These are phyloP conservation scores for Quercus phellos DNA, from an alignment of 331 rosid genomes.

Conservation along the genomic window DNA sequence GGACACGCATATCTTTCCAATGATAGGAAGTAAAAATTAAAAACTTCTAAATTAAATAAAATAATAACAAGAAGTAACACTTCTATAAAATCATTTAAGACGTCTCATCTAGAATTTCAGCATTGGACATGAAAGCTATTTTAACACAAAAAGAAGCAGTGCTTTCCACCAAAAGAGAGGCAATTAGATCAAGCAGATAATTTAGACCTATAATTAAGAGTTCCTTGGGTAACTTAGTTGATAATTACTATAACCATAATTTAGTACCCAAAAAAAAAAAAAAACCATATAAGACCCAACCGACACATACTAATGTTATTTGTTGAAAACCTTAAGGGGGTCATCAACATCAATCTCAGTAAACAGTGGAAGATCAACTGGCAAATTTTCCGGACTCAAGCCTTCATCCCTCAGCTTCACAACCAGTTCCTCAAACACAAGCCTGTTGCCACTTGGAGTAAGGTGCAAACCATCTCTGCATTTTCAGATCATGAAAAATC, in stretches of 20 bases:
- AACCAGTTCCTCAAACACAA: slow-evolving; percentile 70
- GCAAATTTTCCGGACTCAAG: slow-evolving; percentile 46
- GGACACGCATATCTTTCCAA: too few species aligned
- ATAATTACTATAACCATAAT: neutral
- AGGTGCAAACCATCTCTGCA: slow-evolving; percentile 94
- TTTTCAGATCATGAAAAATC: slow-evolving; percentile 9
- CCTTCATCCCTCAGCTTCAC: slow-evolving; percentile 55
- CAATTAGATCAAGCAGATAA: neutral
- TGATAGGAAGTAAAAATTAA: too few species aligned
- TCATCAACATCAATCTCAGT: slow-evolving; percentile 49
- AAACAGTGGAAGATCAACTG: slow-evolving; percentile 65
- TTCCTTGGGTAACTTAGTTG: neutral
- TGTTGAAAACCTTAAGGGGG: slow-evolving; percentile 56
- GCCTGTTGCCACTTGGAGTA: slow-evolving; percentile 42
- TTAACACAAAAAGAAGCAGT: too few species aligned
- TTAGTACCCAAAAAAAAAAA: slow-evolving; percentile 1
- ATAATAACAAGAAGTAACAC: too few species aligned
- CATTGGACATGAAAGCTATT: too few species aligned
- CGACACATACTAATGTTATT: neutral
- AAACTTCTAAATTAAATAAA: too few species aligned
- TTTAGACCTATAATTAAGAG: neutral
- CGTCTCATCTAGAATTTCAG: too few species aligned
- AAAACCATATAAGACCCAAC: neutral
- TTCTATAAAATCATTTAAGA: too few species aligned
- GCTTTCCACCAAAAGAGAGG: too few species aligned